Evolutionary conservation across 345 rosid genomes (phyloP).

Genomic region (Citrus trifoliata): DNA sequence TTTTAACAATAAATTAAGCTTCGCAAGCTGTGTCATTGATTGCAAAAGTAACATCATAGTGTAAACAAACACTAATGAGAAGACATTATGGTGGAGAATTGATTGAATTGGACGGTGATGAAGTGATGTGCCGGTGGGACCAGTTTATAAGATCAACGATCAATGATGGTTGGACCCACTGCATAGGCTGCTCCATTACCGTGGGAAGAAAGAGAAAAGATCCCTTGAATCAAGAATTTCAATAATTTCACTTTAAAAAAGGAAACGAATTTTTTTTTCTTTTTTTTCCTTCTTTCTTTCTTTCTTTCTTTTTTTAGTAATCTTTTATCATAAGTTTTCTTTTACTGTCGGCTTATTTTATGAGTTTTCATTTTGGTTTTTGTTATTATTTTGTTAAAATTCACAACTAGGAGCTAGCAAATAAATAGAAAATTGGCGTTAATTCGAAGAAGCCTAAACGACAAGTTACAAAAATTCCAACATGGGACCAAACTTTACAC

Average conservation of each 20-base stretch:
- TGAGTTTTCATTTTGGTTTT: too few relatives aligned
- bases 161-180: conserved; percentile 6
- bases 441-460: too few relatives aligned
- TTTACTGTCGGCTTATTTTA: too few relatives aligned
- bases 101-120: conserved; percentile 24
- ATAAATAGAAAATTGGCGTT: too few relatives aligned
- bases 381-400: too few relatives aligned
- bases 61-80: neutral
- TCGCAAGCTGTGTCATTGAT: neutral
- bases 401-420: too few relatives aligned
- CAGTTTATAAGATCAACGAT: neutral
- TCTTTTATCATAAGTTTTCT: neutral
- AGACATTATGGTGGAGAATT: neutral
- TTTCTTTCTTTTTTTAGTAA: neutral
- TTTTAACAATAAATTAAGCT: neutral
- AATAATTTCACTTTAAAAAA: neutral
- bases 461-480: too few relatives aligned
- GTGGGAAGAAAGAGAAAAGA: conserved; percentile 10
- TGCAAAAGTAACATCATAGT: neutral
- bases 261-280: neutral
- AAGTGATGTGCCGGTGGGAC: conserved; percentile 16
- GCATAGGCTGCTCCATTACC: conserved; percentile 12
- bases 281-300: neutral
- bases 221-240: neutral
- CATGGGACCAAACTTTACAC: too few relatives aligned